Percentiles rank a stretch among this genome's conserved stretches.
These are phyloP conservation scores for Akanthomyces uredinophilus DNA, from an alignment of 2,329 filamentous ascomycete genomes.

Conservation along the genomic window DNA sequence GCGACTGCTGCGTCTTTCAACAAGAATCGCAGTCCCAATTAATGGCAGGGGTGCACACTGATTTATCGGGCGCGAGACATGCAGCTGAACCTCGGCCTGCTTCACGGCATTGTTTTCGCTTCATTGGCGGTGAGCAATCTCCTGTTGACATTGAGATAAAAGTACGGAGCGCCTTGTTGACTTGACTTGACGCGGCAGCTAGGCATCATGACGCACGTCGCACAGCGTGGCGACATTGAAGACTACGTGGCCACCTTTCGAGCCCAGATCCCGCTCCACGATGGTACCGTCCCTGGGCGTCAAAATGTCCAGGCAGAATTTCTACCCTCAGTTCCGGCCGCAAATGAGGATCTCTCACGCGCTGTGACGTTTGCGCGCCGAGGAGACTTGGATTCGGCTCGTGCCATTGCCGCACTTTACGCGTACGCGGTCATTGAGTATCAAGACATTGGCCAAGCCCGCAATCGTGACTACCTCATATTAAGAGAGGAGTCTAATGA, in stretches of 20 bases:
- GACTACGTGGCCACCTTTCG: slow-evolving; percentile 7
- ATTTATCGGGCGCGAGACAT: not conserved
- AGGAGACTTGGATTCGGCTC: slow-evolving; percentile 2
- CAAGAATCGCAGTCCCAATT: not conserved
- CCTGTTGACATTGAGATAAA: too few relatives aligned
- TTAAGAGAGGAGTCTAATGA: not conserved
- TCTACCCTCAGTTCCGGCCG: not conserved
- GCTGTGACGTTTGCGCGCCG: not conserved
- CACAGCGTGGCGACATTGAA: slow-evolving; percentile 5
- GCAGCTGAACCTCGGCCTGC: not conserved
- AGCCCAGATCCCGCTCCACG: not conserved
- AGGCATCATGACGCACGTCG: not conserved
- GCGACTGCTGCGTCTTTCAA: not conserved
- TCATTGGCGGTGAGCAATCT: not conserved
- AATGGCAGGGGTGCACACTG: not conserved
- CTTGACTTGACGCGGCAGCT: not conserved
- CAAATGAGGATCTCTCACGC: slow-evolving; percentile 4
- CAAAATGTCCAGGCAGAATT: not conserved
- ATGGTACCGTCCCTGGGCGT: not conserved
- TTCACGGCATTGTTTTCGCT: not conserved
- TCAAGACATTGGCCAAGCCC: not conserved
- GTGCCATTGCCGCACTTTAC: slow-evolving; percentile 3
- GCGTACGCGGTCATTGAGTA: slow-evolving; percentile 6
- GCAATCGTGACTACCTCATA: slow-evolving; percentile 9
- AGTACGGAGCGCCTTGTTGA: not conserved